Evolutionary conservation across 2,329 filamentous ascomycete species (phyloP).

Genomic region (Calonectria leucothoes): DNA sequence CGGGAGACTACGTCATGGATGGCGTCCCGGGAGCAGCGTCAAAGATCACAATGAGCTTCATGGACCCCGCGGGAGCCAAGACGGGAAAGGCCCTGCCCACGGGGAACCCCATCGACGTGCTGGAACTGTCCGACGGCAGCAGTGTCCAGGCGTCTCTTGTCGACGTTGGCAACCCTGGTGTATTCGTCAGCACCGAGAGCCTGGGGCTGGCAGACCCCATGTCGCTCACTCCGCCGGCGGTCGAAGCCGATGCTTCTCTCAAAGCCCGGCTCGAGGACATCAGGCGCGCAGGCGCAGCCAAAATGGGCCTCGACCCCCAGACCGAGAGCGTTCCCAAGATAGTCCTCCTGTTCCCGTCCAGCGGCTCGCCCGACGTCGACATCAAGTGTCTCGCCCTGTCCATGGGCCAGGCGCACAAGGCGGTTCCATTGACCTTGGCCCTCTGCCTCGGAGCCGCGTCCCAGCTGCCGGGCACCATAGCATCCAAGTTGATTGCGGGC

Average conservation of each 20-base stretch:
- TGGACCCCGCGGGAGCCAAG: slow-evolving; percentile 71
- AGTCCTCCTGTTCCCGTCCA: slow-evolving; percentile 56
- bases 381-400: slow-evolving; percentile 62
- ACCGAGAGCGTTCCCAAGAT: slow-evolving; percentile 71
- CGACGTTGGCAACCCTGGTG: slow-evolving; percentile 73
- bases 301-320: slow-evolving; percentile 68
- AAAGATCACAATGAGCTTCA: slow-evolving; percentile 69
- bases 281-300: slow-evolving; percentile 65
- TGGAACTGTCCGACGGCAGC: slow-evolving; percentile 51
- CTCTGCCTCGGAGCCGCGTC: slow-evolving; percentile 63
- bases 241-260: slow-evolving; percentile 59
- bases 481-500: slow-evolving; percentile 45
- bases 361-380: slow-evolving; percentile 45
- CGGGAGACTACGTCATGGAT: slow-evolving; percentile 70
- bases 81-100: slow-evolving; percentile 66
- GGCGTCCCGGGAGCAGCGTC: slow-evolving; percentile 71
- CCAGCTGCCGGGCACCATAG: slow-evolving; percentile 57
- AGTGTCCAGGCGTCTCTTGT: slow-evolving; percentile 66
- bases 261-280: slow-evolving; percentile 65
- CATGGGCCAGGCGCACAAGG: slow-evolving; percentile 67
- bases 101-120: slow-evolving; percentile 62
- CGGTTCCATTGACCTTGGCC: slow-evolving; percentile 66
- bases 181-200: slow-evolving; percentile 69
- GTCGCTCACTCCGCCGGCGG: slow-evolving; percentile 63
- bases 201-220: slow-evolving; percentile 59